Conservation (phyloP, 1,284 basidiomycete species). For the Marasmius tenuissimus region DNA sequence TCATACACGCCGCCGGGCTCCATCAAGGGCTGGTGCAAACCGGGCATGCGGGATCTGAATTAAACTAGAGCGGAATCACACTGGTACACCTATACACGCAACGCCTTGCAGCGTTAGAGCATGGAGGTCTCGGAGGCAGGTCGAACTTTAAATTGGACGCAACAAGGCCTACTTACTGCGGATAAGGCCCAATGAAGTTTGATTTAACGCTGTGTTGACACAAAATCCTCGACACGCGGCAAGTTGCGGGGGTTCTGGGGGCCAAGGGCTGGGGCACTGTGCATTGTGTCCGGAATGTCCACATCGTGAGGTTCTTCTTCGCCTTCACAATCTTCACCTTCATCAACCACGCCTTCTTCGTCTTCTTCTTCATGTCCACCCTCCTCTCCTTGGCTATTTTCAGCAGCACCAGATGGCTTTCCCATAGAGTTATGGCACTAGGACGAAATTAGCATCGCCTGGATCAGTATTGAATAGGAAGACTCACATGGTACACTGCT, state of each 20-base stretch:
- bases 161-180: background rate
- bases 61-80: too few species aligned
- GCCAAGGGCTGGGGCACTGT: background rate
- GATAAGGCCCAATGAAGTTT: background rate
- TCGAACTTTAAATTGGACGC: too few species aligned
- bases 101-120: too few species aligned
- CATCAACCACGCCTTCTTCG: constrained; percentile 22
- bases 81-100: too few species aligned
- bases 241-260: background rate
- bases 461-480: background rate
- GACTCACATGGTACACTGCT: constrained; percentile 70
- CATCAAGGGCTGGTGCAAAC: too few species aligned
- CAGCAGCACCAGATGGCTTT: background rate
- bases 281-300: constrained; percentile 19
- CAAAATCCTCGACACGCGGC: constrained; percentile 26
- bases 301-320: constrained; percentile 25
- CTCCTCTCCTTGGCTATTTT: constrained; percentile 19
- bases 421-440: constrained; percentile 22
- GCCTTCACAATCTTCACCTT: background rate
- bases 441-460: constrained; percentile 15
- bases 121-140: too few species aligned
- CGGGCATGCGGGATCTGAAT: too few species aligned
- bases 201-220: constrained; percentile 38
- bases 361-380: background rate
- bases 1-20: too few species aligned